These are phyloP conservation scores for Pseudogymnoascus sp. DNA, from an alignment of 2,329 filamentous ascomycete genomes.

Conservation along the genomic window DNA sequence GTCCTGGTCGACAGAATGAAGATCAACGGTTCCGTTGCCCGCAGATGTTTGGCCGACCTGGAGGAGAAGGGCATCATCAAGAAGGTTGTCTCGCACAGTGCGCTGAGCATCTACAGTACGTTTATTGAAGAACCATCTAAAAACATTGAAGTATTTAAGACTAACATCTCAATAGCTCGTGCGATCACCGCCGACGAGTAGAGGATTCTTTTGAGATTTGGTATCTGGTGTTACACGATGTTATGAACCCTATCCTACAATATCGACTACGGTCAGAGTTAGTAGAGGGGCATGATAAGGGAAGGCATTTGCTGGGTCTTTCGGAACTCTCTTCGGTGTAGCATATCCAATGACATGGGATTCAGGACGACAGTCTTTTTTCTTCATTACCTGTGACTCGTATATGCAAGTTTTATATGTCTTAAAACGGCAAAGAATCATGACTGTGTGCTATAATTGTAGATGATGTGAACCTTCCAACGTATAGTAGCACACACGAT, in stretches of 20 bases:
- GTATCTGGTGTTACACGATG: slow-evolving; percentile 21
- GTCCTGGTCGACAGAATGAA: slow-evolving; percentile 99
- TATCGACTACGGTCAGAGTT: slow-evolving; percentile 20
- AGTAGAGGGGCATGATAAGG: slow-evolving; percentile 22
- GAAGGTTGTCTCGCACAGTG: slow-evolving; percentile 92
- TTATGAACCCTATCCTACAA: slow-evolving; percentile 23
- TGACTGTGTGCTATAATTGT: not conserved
- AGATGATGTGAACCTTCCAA: not conserved
- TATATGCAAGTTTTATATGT: not conserved
- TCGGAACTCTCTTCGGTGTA: slow-evolving; percentile 27
- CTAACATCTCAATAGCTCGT: slow-evolving; percentile 42
- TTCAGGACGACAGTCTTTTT: not conserved
- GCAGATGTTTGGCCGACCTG: slow-evolving; percentile 79
- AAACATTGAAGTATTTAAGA: slow-evolving; percentile 11
- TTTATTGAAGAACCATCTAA: slow-evolving; percentile 22
- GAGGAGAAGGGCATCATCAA: slow-evolving; percentile 99
- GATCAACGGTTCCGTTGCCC: slow-evolving; percentile 97
- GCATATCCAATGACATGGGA: slow-evolving; percentile 25
- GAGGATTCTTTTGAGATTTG: slow-evolving; percentile 15
- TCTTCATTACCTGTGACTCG: not conserved
- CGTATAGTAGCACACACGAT: too few species aligned
- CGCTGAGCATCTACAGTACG: slow-evolving; percentile 96
- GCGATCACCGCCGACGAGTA: slow-evolving; percentile 46
- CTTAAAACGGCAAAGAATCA: not conserved
- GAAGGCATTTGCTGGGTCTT: slow-evolving; percentile 26